Base-by-base conservation (phyloP, 495 filamentous ascomycete genomes). In the Physcia stellaris region DNA sequence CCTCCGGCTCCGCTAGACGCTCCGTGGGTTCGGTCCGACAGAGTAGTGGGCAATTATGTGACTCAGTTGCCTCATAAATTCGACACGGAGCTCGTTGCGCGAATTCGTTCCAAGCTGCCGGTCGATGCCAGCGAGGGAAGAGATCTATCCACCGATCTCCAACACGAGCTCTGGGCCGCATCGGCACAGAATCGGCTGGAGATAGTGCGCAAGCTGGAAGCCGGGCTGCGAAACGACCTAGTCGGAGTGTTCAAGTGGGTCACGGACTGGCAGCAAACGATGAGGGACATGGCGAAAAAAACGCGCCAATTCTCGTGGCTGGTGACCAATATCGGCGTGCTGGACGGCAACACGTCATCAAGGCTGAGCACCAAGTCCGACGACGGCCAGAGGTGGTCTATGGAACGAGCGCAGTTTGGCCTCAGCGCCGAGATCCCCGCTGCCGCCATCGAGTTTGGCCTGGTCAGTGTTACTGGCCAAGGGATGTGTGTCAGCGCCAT, bases 391-490 rank as follows among this genome's bases (percentile, higher is more conserved):
- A 17, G 26, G 18, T 51, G 49, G 46, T 42, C 34, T n/a, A 42
- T 49, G 12, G 6, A 20, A 4, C 32, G 37, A 35, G 46, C 46
- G 19, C 46, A 51, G 31, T 49, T 51, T 37, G 41, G 20, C 19
- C 30, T 50, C 6, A 50, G 49, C 37, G 46, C 49, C 16, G 47
- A 50, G 47, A 38, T 40, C 24, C 35, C 43, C 31, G 34, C 46
- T 21, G 46, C 46, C 21, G 49, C 49, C 13, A 40, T 52, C 24
- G 26, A 35, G 37, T 35, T 52, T 29, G 30, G 42, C 24, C 35
- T 33, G 1, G 41, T 50, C 13, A 52, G 30, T 11, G 49, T 50
- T 28, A 33, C 32, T 6, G 47, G 37, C 21, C 23, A 26, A 20
- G 31, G 32, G 27, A 27, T 50, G 32, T 50, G 40, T 39, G 50